phyloP scores from a whole-genome alignment of 139 green algal genomes.

The Chlamydomonas urium region DNA sequence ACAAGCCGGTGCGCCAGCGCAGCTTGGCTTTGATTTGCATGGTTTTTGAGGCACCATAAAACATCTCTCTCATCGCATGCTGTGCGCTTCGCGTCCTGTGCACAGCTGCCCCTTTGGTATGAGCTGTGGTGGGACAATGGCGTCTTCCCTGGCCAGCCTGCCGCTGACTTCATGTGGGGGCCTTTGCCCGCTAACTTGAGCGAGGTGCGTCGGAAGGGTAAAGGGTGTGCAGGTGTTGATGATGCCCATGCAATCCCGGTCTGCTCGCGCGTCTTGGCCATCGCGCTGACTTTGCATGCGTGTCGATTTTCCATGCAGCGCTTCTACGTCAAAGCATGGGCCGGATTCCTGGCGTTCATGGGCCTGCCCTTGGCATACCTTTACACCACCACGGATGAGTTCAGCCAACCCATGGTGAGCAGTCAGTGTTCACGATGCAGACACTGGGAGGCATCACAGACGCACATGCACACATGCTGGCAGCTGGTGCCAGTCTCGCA shows the following conservation, averaged over 20 bases:
- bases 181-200: constrained; percentile 37
- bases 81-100: constrained; percentile 2
- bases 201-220: constrained; percentile 28
- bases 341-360: constrained; percentile 14
- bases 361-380: constrained; percentile 20
- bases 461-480: constrained; percentile 3
- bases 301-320: constrained; percentile 17
- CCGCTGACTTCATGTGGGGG: constrained; percentile 34
- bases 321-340: constrained; percentile 25
- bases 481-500: constrained; percentile 12
- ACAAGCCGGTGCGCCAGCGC: constrained; percentile 40
- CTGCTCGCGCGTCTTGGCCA: not conserved
- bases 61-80: not conserved
- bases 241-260: not conserved
- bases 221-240: not conserved
- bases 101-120: constrained; percentile 47
- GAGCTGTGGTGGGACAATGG: constrained; percentile 62
- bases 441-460: too few species aligned
- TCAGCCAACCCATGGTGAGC: constrained; percentile 26
- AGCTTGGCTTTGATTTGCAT: not conserved
- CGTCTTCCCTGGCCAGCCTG: constrained; percentile 43
- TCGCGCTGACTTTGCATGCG: not conserved
- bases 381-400: constrained; percentile 21
- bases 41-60: not conserved
- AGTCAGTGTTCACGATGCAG: not conserved